Evolutionary conservation across 1,139 yeast species (phyloP), one percentile per base, ranked within the genome.

Genomic region (Diutina neorugosa): DNA sequence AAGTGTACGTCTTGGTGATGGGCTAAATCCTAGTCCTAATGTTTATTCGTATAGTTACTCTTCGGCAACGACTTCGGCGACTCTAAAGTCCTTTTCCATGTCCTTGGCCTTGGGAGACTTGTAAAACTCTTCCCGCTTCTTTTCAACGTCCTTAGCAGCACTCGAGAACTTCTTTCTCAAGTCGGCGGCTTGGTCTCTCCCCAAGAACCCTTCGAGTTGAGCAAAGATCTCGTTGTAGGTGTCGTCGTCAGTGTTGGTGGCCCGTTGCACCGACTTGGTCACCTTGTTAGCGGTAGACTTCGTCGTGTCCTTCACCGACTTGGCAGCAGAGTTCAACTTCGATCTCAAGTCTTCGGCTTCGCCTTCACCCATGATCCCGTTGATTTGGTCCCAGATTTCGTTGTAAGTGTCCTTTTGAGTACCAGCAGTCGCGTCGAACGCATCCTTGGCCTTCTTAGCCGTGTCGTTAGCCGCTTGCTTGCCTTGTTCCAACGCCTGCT

Each of bases 321-420:
- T 2, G 2, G 31, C 21, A n/a, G 50, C 50, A 20, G 4, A 5
- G 23, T 46, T 20, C 14, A 23, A 27, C 50, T 46, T 46, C 14
- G 37, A 4, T 19, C 18, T 46, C 50, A 46, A 46, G 40, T 46
- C 50, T n/a, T n/a, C 41, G n/a, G 50, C 50, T 16, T 46, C 50
- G 11, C 41, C 19, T 14, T 23, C 18, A 18, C 50, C 50, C 50
- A 46, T 23, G 12, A 46, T 11, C 50, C 50, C 50, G n/a, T 46
- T 14, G 27, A 27, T 34, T 12, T 25, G 40, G n/a, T 46, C 50
- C 18, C 18, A 25, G 37, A 46, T 23, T 16, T 27, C 40, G 18
- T 25, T 27, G 40, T 46, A 46, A 4, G 50, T 19, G 19, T 46
- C 50, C 40, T 27, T 3, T 16, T 25, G 40, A 16, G 9, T 4